Evolutionary conservation across 352 stramenopile genomes (phyloP).

Genomic region (Pythium diclinum): DNA sequence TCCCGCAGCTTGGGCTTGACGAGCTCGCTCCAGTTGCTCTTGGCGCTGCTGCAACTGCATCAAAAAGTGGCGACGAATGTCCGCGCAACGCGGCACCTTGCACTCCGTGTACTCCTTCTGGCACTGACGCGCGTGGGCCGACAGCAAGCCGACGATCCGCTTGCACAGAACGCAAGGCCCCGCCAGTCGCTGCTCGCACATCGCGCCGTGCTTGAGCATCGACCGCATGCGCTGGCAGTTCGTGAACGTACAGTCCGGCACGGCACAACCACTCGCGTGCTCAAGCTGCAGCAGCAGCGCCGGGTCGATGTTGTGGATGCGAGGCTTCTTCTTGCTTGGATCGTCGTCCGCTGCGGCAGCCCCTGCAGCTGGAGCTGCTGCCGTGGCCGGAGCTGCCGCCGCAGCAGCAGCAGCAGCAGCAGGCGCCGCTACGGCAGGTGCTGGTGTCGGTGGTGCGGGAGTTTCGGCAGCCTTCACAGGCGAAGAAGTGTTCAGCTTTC

Average conservation of each 20-base stretch:
- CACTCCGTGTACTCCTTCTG: slow-evolving; percentile 73
- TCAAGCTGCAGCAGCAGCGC: slow-evolving; percentile 84
- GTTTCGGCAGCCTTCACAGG: slow-evolving; percentile 18
- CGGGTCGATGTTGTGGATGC: slow-evolving; percentile 87
- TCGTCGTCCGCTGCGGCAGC: slow-evolving; percentile 46
- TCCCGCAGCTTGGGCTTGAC: slow-evolving; percentile 27
- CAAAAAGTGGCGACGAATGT: slow-evolving; percentile 83
- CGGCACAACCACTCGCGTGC: slow-evolving; percentile 72
- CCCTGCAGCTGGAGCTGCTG: slow-evolving; percentile 2
- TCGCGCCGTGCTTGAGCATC: slow-evolving; percentile 88
- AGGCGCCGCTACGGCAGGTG: not conserved
- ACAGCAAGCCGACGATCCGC: slow-evolving; percentile 81
- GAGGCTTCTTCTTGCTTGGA: slow-evolving; percentile 88
- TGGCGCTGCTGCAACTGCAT: slow-evolving; percentile 75
- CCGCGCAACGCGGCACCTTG: slow-evolving; percentile 80
- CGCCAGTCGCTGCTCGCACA: slow-evolving; percentile 77
- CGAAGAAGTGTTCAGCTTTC: slow-evolving; percentile 58
- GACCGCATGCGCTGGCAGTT: slow-evolving; percentile 86
- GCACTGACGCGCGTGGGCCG: slow-evolving; percentile 77
- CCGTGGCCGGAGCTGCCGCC: slow-evolving; percentile 12
- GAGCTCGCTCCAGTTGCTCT: slow-evolving; percentile 50
- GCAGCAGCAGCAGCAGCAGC: slow-evolving; percentile 6
- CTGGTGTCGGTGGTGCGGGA: not conserved
- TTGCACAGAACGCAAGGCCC: slow-evolving; percentile 84
- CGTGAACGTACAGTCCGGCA: slow-evolving; percentile 74